Base-by-base conservation (phyloP, 176 grass and related monocot species). In the Oryza meridionalis region DNA sequence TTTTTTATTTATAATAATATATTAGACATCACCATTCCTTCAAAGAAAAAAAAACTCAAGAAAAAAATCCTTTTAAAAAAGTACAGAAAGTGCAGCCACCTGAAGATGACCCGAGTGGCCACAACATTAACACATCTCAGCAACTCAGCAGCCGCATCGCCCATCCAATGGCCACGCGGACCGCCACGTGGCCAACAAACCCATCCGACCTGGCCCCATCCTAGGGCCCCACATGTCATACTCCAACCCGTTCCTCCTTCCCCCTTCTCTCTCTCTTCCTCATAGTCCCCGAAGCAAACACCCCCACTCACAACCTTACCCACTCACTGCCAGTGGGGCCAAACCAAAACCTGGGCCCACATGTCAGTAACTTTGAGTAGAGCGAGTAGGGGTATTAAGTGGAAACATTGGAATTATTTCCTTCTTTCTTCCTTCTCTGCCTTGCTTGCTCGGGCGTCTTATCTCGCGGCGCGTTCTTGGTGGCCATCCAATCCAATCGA, bases 391-490 rank as follows among this genome's bases (percentile, higher is more conserved):
- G 8, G 58, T 62, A 62, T n/a, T 8, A 62, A 62, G 6, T 3
- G n/a, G 58, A 62, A 24, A 62, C 10, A 6, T 58, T 17, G 2
- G 58, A 22, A 62, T 62, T 62, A 8, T 24, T 62, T 62, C 9
- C 11, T n/a, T 62, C 9, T 24, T n/a, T 37, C 4, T 35, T 35
- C 32, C n/a, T 62, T 62, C n/a, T 11, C 58, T 3, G 64, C 22
- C 29, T 59, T 77, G 72, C 82, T 76, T 84, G 63, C 9, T 68
- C 46, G 61, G 73, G 69, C 80, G 80, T 80, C 88, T 87, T 90
- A 90, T 90, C 88, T 75, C 46, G 33, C 69, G 76, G 68, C 75
- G 84, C 43, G 75, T 75, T 79, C 88, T 69, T 75, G 47, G 33
- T 44, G 80, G 61, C 81, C 75, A 84, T 42, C 85, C 71, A 62